These are phyloP conservation scores for Aspergillus sp. DNA, from an alignment of 2,329 filamentous ascomycete genomes.

Conservation along the genomic window DNA sequence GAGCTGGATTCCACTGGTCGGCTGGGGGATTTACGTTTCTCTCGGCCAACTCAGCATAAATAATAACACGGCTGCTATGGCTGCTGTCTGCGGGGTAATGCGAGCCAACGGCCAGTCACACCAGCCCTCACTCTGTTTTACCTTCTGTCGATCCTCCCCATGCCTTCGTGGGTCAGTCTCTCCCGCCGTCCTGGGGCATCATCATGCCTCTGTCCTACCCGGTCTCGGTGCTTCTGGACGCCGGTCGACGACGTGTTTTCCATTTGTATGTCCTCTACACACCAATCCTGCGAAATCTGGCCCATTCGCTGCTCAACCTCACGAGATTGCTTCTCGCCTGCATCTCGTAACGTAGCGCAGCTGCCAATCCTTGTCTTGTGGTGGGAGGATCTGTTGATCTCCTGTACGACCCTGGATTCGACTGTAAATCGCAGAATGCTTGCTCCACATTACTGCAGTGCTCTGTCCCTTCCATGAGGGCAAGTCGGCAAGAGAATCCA, in stretches of 20 bases:
- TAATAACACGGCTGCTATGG: not conserved
- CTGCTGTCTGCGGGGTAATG: not conserved
- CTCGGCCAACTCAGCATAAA: not conserved
- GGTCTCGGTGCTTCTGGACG: too few relatives aligned
- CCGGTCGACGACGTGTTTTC: too few relatives aligned
- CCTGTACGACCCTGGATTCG: not conserved
- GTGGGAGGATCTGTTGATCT: not conserved
- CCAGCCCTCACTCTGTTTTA: not conserved
- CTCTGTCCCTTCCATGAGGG: not conserved
- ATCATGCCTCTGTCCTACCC: too few relatives aligned
- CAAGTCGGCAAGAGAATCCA: not conserved
- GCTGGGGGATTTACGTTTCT: not conserved
- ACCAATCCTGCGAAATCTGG: too few relatives aligned
- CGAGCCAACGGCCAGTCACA: not conserved
- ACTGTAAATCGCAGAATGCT: not conserved
- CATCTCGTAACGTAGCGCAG: too few relatives aligned
- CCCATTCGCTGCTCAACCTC: too few relatives aligned
- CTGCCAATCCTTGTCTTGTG: not conserved
- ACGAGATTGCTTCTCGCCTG: too few relatives aligned
- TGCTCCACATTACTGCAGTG: slow-evolving; percentile 1
- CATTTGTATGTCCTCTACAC: too few relatives aligned
- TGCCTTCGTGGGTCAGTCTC: too few relatives aligned
- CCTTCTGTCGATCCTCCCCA: not conserved
- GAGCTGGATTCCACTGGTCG: slow-evolving; percentile 2
- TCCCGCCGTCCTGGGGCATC: too few relatives aligned